Base-by-base conservation (phyloP, 2,329 filamentous ascomycete genomes). In the Fusarium aywerte region DNA sequence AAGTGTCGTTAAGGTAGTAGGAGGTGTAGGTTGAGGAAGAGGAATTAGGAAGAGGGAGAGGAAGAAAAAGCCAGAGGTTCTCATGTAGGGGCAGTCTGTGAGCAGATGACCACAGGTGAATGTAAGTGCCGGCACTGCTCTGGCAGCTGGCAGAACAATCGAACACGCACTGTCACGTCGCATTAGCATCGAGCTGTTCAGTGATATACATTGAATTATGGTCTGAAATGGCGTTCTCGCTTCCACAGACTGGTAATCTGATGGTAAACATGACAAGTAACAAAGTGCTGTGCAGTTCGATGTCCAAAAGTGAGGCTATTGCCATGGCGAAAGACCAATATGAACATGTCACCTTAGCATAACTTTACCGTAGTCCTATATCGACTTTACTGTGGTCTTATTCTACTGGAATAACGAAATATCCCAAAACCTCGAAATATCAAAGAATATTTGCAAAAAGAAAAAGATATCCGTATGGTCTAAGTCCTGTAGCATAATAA, bases 101-200 rank as follows among this genome's bases (percentile, higher is more conserved):
- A 29, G 18, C 40, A 43, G 12, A 7, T 43, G n/a, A 29, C n/a
- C 12, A 29, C 9, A 23, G 25, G 29, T 43, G 36, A 36, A 4
- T 54, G 32, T n/a, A 29, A 25, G n/a, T 21, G 21, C 4, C 45
- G 49, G 49, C 49, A 53, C 49, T 52, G 38, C 49, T 25, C 18
- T 21, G 38, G 39, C 29, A 52, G 29, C 21, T 45, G 39, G 10
- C 21, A 20, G 21, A n/a, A 25, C 6, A 42, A 33, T n/a, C 9
- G 29, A 25, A 18, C 49, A 52, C 25, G 29, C 49, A 43, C 39
- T 48, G 45, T 21, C 11, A 25, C 21, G 20, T n/a, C 23, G 11
- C 8, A 29, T 10, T 25, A 23, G 21, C 31, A 18, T 18, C 44
- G 11, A n/a, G 44, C 29, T 33, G 13, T 32, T 32, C 31, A 32